These are phyloP conservation scores for Cryphonectria radicalis DNA, from an alignment of 2,329 filamentous ascomycete genomes.

Conservation along the genomic window DNA sequence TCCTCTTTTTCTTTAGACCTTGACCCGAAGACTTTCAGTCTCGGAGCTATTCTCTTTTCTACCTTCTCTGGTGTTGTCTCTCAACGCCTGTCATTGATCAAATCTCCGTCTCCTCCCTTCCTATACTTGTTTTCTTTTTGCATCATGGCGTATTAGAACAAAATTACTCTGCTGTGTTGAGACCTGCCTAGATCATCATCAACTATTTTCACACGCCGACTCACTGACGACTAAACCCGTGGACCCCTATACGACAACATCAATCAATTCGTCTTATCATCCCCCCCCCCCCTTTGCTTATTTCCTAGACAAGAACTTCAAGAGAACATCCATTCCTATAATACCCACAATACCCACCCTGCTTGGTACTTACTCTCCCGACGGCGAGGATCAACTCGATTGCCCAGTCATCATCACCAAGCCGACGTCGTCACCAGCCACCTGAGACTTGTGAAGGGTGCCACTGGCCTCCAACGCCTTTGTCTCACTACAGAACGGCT, in stretches of 20 bases:
- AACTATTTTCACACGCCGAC: background rate
- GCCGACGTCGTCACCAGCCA: background rate
- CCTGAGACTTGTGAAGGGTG: background rate
- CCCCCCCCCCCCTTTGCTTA: background rate
- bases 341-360: too few species aligned
- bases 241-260: background rate
- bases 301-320: background rate
- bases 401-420: constrained; percentile 6
- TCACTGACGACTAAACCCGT: background rate
- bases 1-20: background rate
- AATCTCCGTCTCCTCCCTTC: background rate
- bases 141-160: background rate
- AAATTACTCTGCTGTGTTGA: constrained; percentile 3
- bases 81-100: background rate
- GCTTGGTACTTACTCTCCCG: background rate
- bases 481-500: background rate
- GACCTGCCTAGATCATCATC: background rate
- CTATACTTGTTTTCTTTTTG: background rate
- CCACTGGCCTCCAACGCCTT: background rate
- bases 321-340: background rate
- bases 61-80: background rate
- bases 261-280: background rate
- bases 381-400: background rate
- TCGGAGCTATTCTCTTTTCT: background rate
- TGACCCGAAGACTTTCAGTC: background rate